Evolutionary conservation across 1,284 basidiomycete species (phyloP).

Genomic region (Porogramme epimiltina): DNA sequence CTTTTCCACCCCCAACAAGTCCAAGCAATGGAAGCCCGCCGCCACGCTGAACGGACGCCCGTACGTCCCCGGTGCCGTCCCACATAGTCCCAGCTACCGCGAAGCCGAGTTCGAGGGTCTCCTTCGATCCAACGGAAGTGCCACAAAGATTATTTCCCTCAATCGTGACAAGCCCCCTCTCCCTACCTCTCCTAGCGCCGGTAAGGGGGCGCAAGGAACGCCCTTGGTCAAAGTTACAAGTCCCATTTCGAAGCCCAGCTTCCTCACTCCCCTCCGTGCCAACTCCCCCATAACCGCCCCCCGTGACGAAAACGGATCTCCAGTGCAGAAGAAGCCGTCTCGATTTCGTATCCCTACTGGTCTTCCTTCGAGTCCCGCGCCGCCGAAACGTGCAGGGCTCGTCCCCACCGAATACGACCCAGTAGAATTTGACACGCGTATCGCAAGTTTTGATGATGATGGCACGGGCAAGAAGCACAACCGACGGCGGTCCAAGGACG

Average conservation of each 20-base stretch:
- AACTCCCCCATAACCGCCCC: conserved; percentile 13
- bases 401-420: conserved; percentile 67
- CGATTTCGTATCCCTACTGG: conserved; percentile 58
- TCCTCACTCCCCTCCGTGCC: conserved; percentile 17
- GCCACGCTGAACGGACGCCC: conserved; percentile 77
- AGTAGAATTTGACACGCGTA: conserved; percentile 74
- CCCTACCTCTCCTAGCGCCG: conserved; percentile 19
- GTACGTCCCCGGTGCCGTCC: conserved; percentile 70
- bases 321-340: conserved; percentile 32
- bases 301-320: conserved; percentile 18
- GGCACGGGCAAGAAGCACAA: conserved; percentile 44
- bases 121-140: conserved; percentile 51
- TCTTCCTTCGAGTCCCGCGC: conserved; percentile 51
- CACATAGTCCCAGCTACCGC: conserved; percentile 57
- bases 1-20: conserved; percentile 36
- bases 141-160: conserved; percentile 66
- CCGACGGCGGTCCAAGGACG: conserved; percentile 59
- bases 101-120: conserved; percentile 83
- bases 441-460: conserved; percentile 67
- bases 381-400: conserved; percentile 45
- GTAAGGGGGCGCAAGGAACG: conserved; percentile 12
- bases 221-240: conserved; percentile 10
- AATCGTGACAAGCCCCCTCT: conserved; percentile 25
- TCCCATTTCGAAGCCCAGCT: conserved; percentile 11
- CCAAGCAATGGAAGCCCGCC: conserved; percentile 73